These are phyloP conservation scores for Apiotrichum akiyoshidainum DNA, from an alignment of 1,284 basidiomycete genomes.

Conservation along the genomic window DNA sequence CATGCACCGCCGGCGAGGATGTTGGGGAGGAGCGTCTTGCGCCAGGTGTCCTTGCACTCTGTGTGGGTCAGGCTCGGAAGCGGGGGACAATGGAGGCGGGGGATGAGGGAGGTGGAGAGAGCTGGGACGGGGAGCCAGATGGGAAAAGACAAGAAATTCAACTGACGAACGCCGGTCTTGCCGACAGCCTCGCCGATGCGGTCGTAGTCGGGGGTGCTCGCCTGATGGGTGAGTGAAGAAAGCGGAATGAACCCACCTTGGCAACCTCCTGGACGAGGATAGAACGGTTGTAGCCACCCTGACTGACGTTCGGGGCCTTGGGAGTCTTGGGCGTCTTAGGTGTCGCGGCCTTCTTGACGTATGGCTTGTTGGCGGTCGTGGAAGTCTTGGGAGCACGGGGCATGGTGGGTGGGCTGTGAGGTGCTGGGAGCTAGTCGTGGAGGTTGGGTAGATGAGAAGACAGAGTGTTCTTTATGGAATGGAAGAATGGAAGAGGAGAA, in stretches of 20 bases:
- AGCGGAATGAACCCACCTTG: conserved; percentile 6
- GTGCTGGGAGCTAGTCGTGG: too few species aligned
- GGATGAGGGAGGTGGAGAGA: not conserved
- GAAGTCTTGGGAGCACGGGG: not conserved
- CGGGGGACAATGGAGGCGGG: not conserved
- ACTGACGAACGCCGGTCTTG: conserved; percentile 21
- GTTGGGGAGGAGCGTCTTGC: conserved; percentile 29
- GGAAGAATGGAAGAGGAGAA: not conserved
- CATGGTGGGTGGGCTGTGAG: not conserved
- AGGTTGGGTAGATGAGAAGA: too few species aligned
- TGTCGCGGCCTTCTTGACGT: not conserved
- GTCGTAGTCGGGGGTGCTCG: conserved; percentile 6
- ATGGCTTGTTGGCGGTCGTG: not conserved
- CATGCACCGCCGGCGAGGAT: conserved; percentile 26
- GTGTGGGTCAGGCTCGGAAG: not conserved
- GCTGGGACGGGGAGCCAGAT: not conserved
- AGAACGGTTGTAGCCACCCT: conserved; percentile 10
- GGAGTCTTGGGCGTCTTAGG: too few species aligned
- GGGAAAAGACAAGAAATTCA: not conserved
- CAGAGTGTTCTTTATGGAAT: too few species aligned
- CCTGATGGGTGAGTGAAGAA: conserved; percentile 5
- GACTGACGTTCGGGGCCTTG: not conserved
- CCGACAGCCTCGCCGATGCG: conserved; percentile 7
- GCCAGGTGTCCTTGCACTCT: conserved; percentile 40
- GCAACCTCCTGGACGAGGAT: conserved; percentile 9